Conservation (phyloP, 169 alveolate species). For the Sarcocystis neurona region DNA sequence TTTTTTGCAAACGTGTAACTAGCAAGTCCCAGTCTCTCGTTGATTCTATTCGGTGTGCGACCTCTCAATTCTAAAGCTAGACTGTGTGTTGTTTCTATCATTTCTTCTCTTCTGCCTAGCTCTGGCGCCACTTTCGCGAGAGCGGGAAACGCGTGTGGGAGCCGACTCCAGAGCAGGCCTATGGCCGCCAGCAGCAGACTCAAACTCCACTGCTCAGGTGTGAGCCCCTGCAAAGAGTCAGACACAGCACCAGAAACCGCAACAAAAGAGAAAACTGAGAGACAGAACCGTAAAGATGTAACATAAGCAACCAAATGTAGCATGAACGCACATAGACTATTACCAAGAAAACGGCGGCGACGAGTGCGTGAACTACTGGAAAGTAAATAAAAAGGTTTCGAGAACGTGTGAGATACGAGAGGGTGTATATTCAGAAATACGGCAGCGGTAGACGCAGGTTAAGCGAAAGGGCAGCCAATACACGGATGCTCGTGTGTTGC, state of each 20-base stretch:
- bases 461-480: too few species aligned
- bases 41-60: conserved; percentile 56
- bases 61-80: conserved; percentile 55
- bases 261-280: not conserved
- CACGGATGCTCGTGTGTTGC: too few species aligned
- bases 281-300: not conserved
- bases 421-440: too few species aligned
- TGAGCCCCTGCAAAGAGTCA: conserved; percentile 44
- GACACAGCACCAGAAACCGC: not conserved
- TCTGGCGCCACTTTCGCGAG: conserved; percentile 41
- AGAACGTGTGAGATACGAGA: not conserved
- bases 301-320: not conserved
- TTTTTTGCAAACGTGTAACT: conserved; percentile 52
- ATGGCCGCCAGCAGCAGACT: conserved; percentile 47
- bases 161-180: conserved; percentile 52
- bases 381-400: too few species aligned
- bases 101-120: conserved; percentile 54
- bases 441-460: too few species aligned
- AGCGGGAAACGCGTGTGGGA: conserved; percentile 52
- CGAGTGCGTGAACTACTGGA: not conserved
- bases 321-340: not conserved
- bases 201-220: conserved; percentile 43
- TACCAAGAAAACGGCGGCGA: not conserved
- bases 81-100: conserved; percentile 23
- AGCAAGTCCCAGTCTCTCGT: conserved; percentile 51